Percentiles rank a stretch among this genome's conserved stretches.
Conservation (phyloP, 2,329 filamentous ascomycete genomes). For the Pseudocercospora vitis region DNA sequence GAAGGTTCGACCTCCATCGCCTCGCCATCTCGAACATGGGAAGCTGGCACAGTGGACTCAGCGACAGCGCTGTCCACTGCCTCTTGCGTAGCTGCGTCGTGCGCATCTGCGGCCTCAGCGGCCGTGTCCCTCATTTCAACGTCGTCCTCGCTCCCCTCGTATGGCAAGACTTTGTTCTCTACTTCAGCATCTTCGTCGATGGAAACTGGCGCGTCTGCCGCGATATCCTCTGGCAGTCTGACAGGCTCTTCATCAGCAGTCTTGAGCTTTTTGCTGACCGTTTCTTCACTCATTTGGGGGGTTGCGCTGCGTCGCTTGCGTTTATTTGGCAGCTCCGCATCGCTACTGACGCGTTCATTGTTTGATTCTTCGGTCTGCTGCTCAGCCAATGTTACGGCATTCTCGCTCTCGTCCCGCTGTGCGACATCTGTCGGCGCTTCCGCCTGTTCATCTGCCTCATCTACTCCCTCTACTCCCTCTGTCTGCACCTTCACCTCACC, state of each 20-base stretch:
- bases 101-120: not conserved
- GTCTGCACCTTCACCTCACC: constrained; percentile 1
- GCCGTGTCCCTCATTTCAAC: constrained; percentile 30
- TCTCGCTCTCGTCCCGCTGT: constrained; percentile 8
- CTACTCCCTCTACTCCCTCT: constrained; percentile 9
- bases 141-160: constrained; percentile 34
- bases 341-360: constrained; percentile 16
- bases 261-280: constrained; percentile 47
- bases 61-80: not conserved
- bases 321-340: constrained; percentile 30
- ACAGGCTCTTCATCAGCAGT: constrained; percentile 39
- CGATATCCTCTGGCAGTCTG: constrained; percentile 26
- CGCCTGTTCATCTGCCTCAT: not conserved
- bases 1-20: constrained; percentile 5
- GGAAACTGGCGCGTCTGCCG: constrained; percentile 29
- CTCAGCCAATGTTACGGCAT: constrained; percentile 4
- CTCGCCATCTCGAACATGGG: not conserved
- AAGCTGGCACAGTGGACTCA: not conserved
- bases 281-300: constrained; percentile 30
- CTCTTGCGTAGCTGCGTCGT: not conserved
- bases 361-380: constrained; percentile 5
- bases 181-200: constrained; percentile 21
- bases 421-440: constrained; percentile 9
- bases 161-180: constrained; percentile 26
- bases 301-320: constrained; percentile 36